Percentiles rank a stretch among this genome's conserved stretches.
Conservation (phyloP, 129 eudicot species). For the Apium graveolens region DNA sequence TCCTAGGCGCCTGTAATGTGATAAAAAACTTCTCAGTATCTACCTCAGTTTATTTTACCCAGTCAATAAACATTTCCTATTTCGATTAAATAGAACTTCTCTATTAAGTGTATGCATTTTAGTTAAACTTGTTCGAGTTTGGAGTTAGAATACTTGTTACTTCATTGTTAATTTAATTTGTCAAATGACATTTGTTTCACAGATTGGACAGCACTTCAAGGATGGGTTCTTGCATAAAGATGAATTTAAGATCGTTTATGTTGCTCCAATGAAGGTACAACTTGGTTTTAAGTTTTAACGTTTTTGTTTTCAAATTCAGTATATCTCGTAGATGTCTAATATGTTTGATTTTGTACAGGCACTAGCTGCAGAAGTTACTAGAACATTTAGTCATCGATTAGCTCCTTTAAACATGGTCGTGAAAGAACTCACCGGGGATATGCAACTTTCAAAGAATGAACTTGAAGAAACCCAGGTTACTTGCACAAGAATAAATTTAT, state of each 20-base stretch:
- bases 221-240: slow-evolving; percentile 95
- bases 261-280: slow-evolving; percentile 98
- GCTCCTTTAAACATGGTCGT: slow-evolving; percentile 82
- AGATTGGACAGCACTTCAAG: slow-evolving; percentile 89
- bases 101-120: not conserved
- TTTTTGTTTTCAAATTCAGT: not conserved
- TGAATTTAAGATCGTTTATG: slow-evolving; percentile 94
- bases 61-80: not conserved
- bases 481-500: slow-evolving; percentile 4
- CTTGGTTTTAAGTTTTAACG: slow-evolving; percentile 4
- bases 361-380: slow-evolving; percentile 94
- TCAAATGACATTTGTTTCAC: slow-evolving; percentile 18
- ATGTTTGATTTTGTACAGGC: slow-evolving; percentile 44
- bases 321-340: slow-evolving; percentile 11
- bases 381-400: slow-evolving; percentile 80
- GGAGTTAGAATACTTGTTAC: slow-evolving; percentile 2
- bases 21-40: not conserved
- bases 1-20: not conserved
- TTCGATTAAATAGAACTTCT: not conserved
- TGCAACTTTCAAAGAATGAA: slow-evolving; percentile 91
- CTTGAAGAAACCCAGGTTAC: slow-evolving; percentile 94
- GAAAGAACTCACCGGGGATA: slow-evolving; percentile 97
- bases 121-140: not conserved
- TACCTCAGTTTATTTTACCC: not conserved
- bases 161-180: slow-evolving; percentile 3